Evolutionary conservation across 106 monocot genomes (phyloP), one percentile per base, ranked within the genome.

Genomic region (Vanilla planifolia): DNA sequence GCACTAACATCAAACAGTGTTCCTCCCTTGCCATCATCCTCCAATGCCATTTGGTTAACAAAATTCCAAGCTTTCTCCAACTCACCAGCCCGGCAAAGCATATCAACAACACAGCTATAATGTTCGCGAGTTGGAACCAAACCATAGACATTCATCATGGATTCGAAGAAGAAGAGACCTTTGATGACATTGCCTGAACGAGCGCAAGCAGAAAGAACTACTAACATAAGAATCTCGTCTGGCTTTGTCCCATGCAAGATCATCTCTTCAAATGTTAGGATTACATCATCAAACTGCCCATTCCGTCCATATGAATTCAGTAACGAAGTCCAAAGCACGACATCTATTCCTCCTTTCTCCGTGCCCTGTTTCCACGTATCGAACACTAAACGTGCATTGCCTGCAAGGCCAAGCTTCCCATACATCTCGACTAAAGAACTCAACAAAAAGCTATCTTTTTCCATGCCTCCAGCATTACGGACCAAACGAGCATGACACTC

Each of bases 341-440:
- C 64, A 23, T 91, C 85, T 16, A 71, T 71, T 55, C 37, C 24
- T 34, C 45, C 37, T 26, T 27, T 48, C 4, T 23, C 34, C 34
- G 14, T 21, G 33, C 3, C 17, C 8, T 5, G 19, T 5, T 24
- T 51, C 0, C 48, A 58, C 21, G 33, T 28, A 0, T 66, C 73
- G 43, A 91, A 91, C 24, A 74, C 77, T 9, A 59, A 63, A 43
- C 67, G 6, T 43, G 85, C 85, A 26, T 82, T 77, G 17, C 17
- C 26, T n/a, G 64, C 68, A 8, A 72, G 66, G 5, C 82, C 90
- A 22, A 74, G 82, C 56, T 69, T 85, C 10, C 77, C 90, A 56
- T 91, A 91, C 90, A 91, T 85, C 51, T 85, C 82, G 29, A 91
- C 69, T 17, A 91, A 43, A 0, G 62, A 68, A 27, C 79, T 83